A percentile compares a stretch with the other conserved stretches of the same genome.
Conservation (phyloP, 2,329 filamentous ascomycete genomes). For the Penicillium fuscoglaucum region DNA sequence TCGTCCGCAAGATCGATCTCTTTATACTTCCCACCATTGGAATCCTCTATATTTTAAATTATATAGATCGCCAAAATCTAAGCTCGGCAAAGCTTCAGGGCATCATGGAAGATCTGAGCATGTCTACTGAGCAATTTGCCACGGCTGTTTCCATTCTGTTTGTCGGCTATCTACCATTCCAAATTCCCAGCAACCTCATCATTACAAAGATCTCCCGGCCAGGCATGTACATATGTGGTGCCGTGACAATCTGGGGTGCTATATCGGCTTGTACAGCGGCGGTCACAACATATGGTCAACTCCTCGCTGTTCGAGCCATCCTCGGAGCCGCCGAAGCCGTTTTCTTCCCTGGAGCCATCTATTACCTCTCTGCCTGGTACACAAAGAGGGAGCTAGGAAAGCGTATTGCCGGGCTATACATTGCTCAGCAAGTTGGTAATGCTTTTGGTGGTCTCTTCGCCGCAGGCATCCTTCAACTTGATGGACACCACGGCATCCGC, state of each 20-base stretch:
- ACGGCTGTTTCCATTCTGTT: slow-evolving; percentile 31
- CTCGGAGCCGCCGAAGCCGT: slow-evolving; percentile 65
- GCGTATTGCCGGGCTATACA: slow-evolving; percentile 35
- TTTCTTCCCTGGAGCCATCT: slow-evolving; percentile 52
- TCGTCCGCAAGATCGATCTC: slow-evolving; percentile 35
- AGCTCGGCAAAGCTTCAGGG: slow-evolving; percentile 44
- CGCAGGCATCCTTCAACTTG: slow-evolving; percentile 27
- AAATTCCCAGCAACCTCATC: slow-evolving; percentile 52
- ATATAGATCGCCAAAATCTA: slow-evolving; percentile 43
- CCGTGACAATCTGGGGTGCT: slow-evolving; percentile 62
- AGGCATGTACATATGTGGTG: slow-evolving; percentile 52
- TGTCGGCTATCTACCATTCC: slow-evolving; percentile 31
- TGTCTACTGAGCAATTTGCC: slow-evolving; percentile 40
- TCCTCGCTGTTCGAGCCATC: slow-evolving; percentile 59
- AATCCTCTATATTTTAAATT: slow-evolving; percentile 46
- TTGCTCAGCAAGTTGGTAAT: slow-evolving; percentile 29
- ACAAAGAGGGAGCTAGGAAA: slow-evolving; percentile 36
- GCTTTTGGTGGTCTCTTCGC: slow-evolving; percentile 32
- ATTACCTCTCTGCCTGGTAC: slow-evolving; percentile 45
- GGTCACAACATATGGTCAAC: slow-evolving; percentile 54
- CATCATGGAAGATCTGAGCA: slow-evolving; percentile 43
- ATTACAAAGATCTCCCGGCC: slow-evolving; percentile 55
- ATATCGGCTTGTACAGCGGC: slow-evolving; percentile 59
- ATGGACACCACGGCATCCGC: slow-evolving; percentile 22
- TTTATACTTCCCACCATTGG: slow-evolving; percentile 35